Base-by-base conservation (phyloP, 2,329 filamentous ascomycete genomes). In the Penicillium sp. region DNA sequence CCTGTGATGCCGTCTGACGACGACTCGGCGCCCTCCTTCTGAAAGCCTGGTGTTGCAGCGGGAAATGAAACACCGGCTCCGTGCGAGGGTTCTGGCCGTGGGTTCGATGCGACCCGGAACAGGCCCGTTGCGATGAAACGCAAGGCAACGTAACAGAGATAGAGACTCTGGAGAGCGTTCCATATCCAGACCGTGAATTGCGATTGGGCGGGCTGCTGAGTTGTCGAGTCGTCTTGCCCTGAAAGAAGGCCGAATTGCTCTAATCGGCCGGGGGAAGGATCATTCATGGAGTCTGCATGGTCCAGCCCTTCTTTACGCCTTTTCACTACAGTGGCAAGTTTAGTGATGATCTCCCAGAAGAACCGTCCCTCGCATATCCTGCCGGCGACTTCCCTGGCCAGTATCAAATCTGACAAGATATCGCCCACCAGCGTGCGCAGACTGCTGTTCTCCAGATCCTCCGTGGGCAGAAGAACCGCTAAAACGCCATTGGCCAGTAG, bases 311-410 rank as follows among this genome's bases (percentile, higher is more conserved):
- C 28, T 22, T 18, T 34, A 28, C 39, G 44, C 18, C 16, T n/a
- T 29, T 10, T 34, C 37, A 9, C 39, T 11, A 35, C 22, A 14
- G 34, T 75, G 49, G 80, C 77, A 51, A 85, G 69, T 63, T 91
- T 94, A 56, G 84, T 85, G 51, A 95, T 79, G 47, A 81, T 78
- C 66, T 95, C 89, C 81, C 86, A 95, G 56, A 97, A 69, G 61
- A 96, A 79, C 87, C 88, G 94, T 20, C 87, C 87, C 69, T 97
- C 85, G 57, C 86, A 89, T 32, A 86, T 77, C 66, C 86, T 94
- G 60, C 85, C 86, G 59, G 84, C 82, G 59, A 96, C 76, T 47
- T 86, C 79, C 58, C 88, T 89, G 52, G 88, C 88, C 54, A 98
- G 76, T 52, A 97, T 87, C 65, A 95, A 82, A 69, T 96, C 89